Base-by-base conservation (phyloP, 2,329 filamentous ascomycete genomes). In the Arthrobotrys megalospora region DNA sequence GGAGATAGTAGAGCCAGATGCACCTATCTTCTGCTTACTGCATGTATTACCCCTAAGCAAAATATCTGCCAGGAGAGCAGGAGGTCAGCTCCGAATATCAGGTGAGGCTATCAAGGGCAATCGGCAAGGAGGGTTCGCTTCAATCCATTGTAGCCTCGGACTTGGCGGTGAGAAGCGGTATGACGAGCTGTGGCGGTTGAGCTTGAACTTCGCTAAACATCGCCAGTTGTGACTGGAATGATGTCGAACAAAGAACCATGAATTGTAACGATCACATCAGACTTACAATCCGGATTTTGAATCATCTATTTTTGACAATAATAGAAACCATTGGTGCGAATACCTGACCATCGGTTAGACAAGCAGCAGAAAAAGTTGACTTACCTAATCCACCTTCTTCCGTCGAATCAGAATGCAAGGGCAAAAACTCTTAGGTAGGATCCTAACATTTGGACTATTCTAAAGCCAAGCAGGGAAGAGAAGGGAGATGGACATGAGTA, bases 401-500 rank as follows among this genome's bases (percentile, higher is more conserved):
- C 12, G 24, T 43, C 55, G 55, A 60, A 60, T 60, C 55, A 43
- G 36, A 28, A 43, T 36, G 55, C 55, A 41, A 60, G 55, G 55
- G 55, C 55, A 60, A 60, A 60, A 43, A 60, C 24, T 24, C 55
- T 43, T 60, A 28, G 36, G 55, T 16, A 60, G 55, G 55, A 60
- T 60, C 55, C 55, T 60, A 60, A 60, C 16, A 43, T 1, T 28
- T 43, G 19, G 12, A 43, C 36, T 3, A 3, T 24, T 19, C 36
- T 11, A 16, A n/a, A 32, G n/a, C 34, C 16, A 60, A 28, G 36
- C 55, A 60, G 55, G 36, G 55, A 60, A 60, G 16, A 47, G 58
- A 55, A 72, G 62, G 48, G 68, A 58, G 19, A 52, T 67, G 10
- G 43, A 50, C 36, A 48, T 75, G 63, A 63, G 70, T 78, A 78